These are phyloP conservation scores for Huntiella bhutanensis DNA, from an alignment of 2,329 filamentous ascomycete species.

Conservation along the genomic window DNA sequence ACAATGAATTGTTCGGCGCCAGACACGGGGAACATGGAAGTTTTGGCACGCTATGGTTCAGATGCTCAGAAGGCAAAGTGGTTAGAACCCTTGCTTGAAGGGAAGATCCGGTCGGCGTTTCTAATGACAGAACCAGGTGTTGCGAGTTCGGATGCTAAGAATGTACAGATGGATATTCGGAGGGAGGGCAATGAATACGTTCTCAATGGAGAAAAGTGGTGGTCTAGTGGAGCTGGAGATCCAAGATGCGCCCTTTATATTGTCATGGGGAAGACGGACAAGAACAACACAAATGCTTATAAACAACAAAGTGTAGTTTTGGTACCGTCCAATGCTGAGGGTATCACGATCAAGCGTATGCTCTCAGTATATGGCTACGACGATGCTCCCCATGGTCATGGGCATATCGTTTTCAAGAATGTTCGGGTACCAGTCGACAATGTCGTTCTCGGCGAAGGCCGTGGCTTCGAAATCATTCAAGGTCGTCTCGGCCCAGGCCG, in stretches of 20 bases:
- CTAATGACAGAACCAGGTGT: constrained; percentile 86
- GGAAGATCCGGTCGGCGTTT: constrained; percentile 75
- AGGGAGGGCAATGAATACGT: constrained; percentile 77
- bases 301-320: constrained; percentile 84
- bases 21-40: constrained; percentile 92
- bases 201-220: constrained; percentile 95
- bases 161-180: constrained; percentile 69
- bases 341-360: constrained; percentile 88
- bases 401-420: constrained; percentile 74
- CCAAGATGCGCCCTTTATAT: constrained; percentile 84
- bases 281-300: constrained; percentile 58
- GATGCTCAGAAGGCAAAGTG: constrained; percentile 69
- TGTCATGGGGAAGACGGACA: constrained; percentile 86
- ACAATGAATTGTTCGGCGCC: constrained; percentile 81
- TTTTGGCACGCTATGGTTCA: constrained; percentile 77
- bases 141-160: constrained; percentile 78
- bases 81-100: constrained; percentile 64
- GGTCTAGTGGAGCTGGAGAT: constrained; percentile 90
- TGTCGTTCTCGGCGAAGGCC: constrained; percentile 80
- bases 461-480: constrained; percentile 96
- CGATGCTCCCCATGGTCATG: constrained; percentile 95
- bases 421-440: constrained; percentile 71
- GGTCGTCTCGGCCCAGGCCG: constrained; percentile 86
- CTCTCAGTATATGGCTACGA: constrained; percentile 88
- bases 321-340: constrained; percentile 61